A percentile compares a stretch with the other conserved stretches of the same genome.
Conservation (phyloP, 495 filamentous ascomycete genomes). For the Penicillium canescens region DNA sequence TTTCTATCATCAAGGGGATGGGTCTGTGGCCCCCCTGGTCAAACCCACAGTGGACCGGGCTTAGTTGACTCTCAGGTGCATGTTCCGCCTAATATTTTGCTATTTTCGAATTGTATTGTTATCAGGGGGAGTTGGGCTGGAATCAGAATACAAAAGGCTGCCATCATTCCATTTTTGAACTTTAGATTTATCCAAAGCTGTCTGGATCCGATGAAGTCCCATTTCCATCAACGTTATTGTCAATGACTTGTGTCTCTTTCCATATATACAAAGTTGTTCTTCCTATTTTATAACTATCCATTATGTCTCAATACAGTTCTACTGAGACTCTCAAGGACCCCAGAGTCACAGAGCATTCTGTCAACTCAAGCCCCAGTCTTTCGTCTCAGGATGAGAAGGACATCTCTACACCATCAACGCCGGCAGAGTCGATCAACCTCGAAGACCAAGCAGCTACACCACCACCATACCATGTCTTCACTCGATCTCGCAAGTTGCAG, state of each 20-base stretch:
- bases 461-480: constrained; percentile 57
- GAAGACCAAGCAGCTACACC: constrained; percentile 16
- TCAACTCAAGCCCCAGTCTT: constrained; percentile 19
- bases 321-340: constrained; percentile 16
- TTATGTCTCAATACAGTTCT: constrained; percentile 13
- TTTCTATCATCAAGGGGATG: constrained; percentile 17
- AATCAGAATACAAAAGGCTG: constrained; percentile 19
- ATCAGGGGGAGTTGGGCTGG: constrained; percentile 13
- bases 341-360: constrained; percentile 13
- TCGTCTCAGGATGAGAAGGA: constrained; percentile 18
- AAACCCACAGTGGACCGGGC: constrained; percentile 31
- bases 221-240: not conserved
- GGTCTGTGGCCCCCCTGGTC: constrained; percentile 13
- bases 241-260: constrained; percentile 1
- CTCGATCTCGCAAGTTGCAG: constrained; percentile 53
- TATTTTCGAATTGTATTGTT: constrained; percentile 5
- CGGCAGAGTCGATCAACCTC: constrained; percentile 23
- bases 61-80: constrained; percentile 19
- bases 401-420: constrained; percentile 12
- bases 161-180: constrained; percentile 6
- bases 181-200: not conserved
- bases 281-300: not conserved
- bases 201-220: not conserved
- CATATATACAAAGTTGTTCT: constrained; percentile 3
- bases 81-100: constrained; percentile 11